Base-by-base conservation (phyloP, 2,329 filamentous ascomycete species). In the Parastagonospora nodorum region DNA sequence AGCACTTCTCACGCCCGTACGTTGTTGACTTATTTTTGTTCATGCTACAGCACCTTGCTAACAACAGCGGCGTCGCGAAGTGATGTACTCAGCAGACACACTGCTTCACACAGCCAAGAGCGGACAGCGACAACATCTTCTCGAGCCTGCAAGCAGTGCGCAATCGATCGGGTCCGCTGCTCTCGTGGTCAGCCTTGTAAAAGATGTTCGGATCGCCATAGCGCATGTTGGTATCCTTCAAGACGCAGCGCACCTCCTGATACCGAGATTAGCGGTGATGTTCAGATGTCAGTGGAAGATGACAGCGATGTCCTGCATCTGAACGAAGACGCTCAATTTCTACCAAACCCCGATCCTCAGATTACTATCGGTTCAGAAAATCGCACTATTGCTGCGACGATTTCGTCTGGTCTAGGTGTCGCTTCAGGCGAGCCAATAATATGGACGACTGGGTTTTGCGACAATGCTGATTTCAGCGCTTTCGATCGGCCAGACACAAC, bases 91-190 rank as follows among this genome's bases (percentile, higher is more conserved):
- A 44, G 29, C n/a, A 52, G 52, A 28, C 52, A 56, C 24, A 46
- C 42, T 9, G 42, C 45, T n/a, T 44, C 53, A 19, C 53, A 57
- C 32, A 41, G 30, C 12, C 30, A 42, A 27, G 14, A n/a, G 4
- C 19, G 24, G 6, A 8, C 33, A 28, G 12, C 31, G 28, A 11
- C 27, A 24, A 15, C 42, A 14, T 33, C 32, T 41, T 47, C 48
- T 19, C 48, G 67, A 36, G 67, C 67, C 4, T 71, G 67, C 49
- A 48, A 53, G 27, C 49, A 56, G 40, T 71, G 66, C 48, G 63
- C 63, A 4, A 41, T 48, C 9, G 61, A 66, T 28, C 67, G 68
- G 28, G 61, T 68, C 8, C 58, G 59, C 45, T 72, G 67, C 42
- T 64, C 68, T 29, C 66, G 68, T 29, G 61, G 57, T 8, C 43